Evolutionary conservation across 2,329 filamentous ascomycete species (phyloP), one percentile per base, ranked within the genome.

Genomic region (Beauveria medogensis): DNA sequence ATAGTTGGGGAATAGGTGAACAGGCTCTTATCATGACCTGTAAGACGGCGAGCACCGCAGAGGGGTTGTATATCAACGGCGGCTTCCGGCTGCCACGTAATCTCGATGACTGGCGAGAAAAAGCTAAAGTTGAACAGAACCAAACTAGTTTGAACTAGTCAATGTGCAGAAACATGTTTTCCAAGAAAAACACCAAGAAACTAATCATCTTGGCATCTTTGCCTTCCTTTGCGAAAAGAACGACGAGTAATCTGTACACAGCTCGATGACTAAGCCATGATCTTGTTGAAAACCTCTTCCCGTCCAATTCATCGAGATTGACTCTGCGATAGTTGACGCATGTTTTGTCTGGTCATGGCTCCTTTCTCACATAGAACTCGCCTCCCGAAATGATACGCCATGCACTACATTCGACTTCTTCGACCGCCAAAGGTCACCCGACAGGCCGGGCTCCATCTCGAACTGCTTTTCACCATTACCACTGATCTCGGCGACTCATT

Each of bases 391-490:
- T 20, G 18, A 37, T 2, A n/a, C 16, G 65, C 10, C 20, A 85
- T 85, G 82, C 81, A 85, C 65, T 85, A 85, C 72, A 77, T 84
- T 61, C 78, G 82, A 44, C 75, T 84, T 5, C 71, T 84, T 37
- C 75, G 82, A 16, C 74, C 78, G 2, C 79, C 78, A 2, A 74
- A 73, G 64, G 67, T 80, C 50, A 68, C 69, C 0, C 66, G 56
- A 60, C 43, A 65, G 14, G 57, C 66, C 62, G 62, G 65, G 51
- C 64, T 72, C 65, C 20, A 65, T 16, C 66, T 81, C 8, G 74
- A 75, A 54, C 67, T 85, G 3, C 72, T 82, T 1, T 71, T 85
- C 63, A 79, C 81, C 62, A 78, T 85, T 65, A 83, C 80, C 12
- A 85, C 82, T 14, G 82, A 85, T 62, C 74, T 85, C 1, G 80